Percentiles rank a stretch among this genome's conserved stretches.
Conservation (phyloP, 768 basidiomycete species). For the Paxillus involutus region DNA sequence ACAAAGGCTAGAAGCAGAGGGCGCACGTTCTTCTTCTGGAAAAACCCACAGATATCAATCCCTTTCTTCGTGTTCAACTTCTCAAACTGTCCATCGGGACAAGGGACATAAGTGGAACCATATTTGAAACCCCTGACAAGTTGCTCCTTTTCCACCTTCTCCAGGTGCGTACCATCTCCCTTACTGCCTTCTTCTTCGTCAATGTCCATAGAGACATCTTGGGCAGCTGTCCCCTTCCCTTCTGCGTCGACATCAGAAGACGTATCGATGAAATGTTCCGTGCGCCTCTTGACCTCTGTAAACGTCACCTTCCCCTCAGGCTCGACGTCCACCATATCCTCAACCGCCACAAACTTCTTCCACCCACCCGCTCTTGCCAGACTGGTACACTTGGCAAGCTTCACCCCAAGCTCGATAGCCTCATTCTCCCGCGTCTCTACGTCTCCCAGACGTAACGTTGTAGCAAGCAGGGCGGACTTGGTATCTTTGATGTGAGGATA, state of each 20-base stretch:
- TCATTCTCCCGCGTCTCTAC: conserved; percentile 62
- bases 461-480: conserved; percentile 66
- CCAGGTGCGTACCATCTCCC: conserved; percentile 38
- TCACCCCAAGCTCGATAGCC: conserved; percentile 71
- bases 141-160: conserved; percentile 75
- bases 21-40: conserved; percentile 62
- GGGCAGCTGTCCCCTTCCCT: conserved; percentile 18
- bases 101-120: conserved; percentile 84
- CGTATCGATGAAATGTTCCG: conserved; percentile 59
- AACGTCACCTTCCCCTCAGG: conserved; percentile 34
- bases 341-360: conserved; percentile 54
- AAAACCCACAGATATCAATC: conserved; percentile 87
- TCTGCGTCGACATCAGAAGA: conserved; percentile 35
- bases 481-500: conserved; percentile 64
- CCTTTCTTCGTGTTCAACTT: conserved; percentile 75
- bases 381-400: conserved; percentile 79
- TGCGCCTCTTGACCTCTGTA: conserved; percentile 41
- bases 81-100: conserved; percentile 82
- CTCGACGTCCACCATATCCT: conserved; percentile 25
- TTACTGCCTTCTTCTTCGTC: conserved; percentile 34
- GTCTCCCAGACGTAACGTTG: conserved; percentile 78
- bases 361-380: conserved; percentile 66
- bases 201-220: conserved; percentile 18
- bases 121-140: conserved; percentile 86
- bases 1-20: neutral